These are phyloP conservation scores for Acanthamoeba sp. DNA, from an alignment of 208 protist species.

Conservation along the genomic window DNA sequence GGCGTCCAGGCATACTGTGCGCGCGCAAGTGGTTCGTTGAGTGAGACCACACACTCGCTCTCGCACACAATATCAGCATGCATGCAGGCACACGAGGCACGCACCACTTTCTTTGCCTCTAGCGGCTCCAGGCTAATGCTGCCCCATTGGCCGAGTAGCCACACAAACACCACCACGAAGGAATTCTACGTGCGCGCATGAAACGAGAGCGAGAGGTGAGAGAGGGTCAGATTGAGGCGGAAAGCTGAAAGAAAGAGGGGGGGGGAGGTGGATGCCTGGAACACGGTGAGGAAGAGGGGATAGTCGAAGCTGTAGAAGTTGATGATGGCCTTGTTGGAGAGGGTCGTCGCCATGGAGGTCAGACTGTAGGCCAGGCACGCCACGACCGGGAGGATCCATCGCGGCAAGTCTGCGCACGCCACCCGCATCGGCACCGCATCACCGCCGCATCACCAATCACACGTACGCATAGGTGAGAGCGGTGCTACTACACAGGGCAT, in stretches of 20 bases:
- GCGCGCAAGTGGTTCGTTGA: neutral
- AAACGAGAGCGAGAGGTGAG: neutral
- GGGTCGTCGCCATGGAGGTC: constrained; percentile 67
- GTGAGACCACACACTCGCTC: neutral
- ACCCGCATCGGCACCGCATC: neutral
- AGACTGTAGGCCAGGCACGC: constrained; percentile 60
- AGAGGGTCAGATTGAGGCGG: neutral
- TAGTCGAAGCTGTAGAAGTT: constrained; percentile 59
- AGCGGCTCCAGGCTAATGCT: neutral
- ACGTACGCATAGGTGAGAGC: too few relatives aligned
- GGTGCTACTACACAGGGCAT: too few relatives aligned
- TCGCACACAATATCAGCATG: too few relatives aligned
- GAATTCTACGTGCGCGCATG: neutral
- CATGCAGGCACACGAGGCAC: too few relatives aligned
- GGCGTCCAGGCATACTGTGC: constrained; percentile 19
- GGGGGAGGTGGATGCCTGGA: neutral
- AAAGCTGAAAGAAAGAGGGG: neutral
- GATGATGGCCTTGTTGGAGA: constrained; percentile 72
- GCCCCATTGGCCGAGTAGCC: neutral
- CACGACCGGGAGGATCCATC: constrained; percentile 44
- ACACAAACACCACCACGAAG: neutral
- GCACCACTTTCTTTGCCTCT: constrained; percentile 1
- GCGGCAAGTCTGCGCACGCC: neutral
- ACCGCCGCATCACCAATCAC: too few relatives aligned
- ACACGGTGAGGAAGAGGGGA: constrained; percentile 67